These are phyloP conservation scores for Isoetes taiwanensis DNA, from an alignment of 75 land plant genomes.

Conservation along the genomic window DNA sequence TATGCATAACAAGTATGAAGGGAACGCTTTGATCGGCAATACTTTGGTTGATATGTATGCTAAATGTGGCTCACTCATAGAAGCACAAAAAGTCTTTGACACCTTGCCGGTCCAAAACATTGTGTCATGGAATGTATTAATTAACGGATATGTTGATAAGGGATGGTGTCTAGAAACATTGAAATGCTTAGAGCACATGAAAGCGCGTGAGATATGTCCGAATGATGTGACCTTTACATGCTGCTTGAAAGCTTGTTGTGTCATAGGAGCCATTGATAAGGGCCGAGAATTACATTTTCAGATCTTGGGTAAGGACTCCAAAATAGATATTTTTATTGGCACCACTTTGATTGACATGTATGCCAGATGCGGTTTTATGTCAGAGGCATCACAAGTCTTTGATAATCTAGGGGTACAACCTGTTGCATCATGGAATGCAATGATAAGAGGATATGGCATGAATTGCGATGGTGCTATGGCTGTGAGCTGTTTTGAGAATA, in stretches of 20 bases:
- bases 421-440: neutral
- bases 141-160: neutral
- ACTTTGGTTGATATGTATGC: constrained; percentile 2
- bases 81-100: neutral
- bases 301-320: neutral
- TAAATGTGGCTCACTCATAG: neutral
- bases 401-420: neutral
- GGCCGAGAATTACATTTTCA: neutral
- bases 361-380: neutral
- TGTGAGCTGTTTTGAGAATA: neutral
- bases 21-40: neutral
- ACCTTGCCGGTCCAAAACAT: neutral
- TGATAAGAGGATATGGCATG: neutral
- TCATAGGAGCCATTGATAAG: neutral
- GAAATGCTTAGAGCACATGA: neutral
- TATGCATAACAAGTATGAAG: neutral
- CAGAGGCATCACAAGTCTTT: neutral
- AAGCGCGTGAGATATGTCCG: neutral
- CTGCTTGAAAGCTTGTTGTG: neutral
- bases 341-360: neutral
- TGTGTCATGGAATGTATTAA: neutral
- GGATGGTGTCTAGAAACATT: neutral
- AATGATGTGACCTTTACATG: neutral
- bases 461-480: neutral
- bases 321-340: neutral